Conservation (phyloP, 1,139 yeast genomes). For the Lodderomyces parapsilosis region DNA sequence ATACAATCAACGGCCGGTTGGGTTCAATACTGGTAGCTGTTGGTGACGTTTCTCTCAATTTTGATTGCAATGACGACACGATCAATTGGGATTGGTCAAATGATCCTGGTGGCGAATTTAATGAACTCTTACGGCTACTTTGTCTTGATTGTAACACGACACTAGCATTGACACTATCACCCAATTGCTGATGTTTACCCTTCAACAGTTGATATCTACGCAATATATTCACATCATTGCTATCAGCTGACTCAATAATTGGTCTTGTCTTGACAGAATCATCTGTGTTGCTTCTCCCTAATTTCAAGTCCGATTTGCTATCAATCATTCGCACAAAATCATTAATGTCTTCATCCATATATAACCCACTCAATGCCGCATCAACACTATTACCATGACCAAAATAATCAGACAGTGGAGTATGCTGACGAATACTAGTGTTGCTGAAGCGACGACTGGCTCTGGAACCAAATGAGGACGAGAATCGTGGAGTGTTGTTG, state of each 20-base stretch:
- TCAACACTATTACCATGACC: conserved; percentile 21
- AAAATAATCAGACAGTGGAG: conserved; percentile 19
- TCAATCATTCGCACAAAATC: conserved; percentile 84
- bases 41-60: conserved; percentile 34
- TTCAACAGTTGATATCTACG: conserved; percentile 38
- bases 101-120: conserved; percentile 24
- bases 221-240: conserved; percentile 14
- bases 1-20: conserved; percentile 4
- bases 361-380: conserved; percentile 42
- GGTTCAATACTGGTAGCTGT: conserved; percentile 18
- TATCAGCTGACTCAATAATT: not conserved
- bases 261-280: conserved; percentile 3
- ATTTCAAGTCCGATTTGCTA: conserved; percentile 53
- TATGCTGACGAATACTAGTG: conserved; percentile 33
- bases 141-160: conserved; percentile 30
- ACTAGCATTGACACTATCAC: conserved; percentile 53
- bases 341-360: conserved; percentile 68
- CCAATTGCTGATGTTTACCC: conserved; percentile 45
- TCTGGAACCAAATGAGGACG: conserved; percentile 58
- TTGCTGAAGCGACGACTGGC: conserved; percentile 44
- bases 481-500: conserved; percentile 32
- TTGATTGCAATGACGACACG: conserved; percentile 24
- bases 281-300: conserved; percentile 13
- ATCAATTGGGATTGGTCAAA: conserved; percentile 9
- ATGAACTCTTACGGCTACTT: conserved; percentile 35